These are phyloP conservation scores for Lathyrus sativus DNA, from an alignment of 306 rosid genomes.

Conservation along the genomic window DNA sequence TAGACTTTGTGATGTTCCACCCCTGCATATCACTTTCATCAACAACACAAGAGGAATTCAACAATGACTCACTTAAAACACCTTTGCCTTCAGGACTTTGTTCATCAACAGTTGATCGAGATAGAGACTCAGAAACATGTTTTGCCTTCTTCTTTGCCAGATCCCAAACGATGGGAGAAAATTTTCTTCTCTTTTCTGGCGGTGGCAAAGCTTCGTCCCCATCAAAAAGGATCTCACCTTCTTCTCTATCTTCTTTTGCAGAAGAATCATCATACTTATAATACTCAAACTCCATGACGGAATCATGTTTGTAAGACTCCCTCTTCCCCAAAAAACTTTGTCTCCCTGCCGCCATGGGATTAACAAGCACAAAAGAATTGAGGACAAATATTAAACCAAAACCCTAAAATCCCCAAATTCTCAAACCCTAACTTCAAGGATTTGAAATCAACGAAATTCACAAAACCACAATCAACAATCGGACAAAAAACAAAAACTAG, in stretches of 20 bases:
- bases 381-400: slow-evolving; percentile 25
- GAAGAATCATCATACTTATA: slow-evolving; percentile 38
- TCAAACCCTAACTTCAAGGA: slow-evolving; percentile 40
- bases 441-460: slow-evolving; percentile 29
- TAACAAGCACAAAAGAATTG: slow-evolving; percentile 55
- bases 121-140: slow-evolving; percentile 5
- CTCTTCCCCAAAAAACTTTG: slow-evolving; percentile 56
- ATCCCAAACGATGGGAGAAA: slow-evolving; percentile 68
- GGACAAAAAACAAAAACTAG: not conserved
- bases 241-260: slow-evolving; percentile 40
- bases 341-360: slow-evolving; percentile 81
- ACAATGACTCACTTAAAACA: not conserved
- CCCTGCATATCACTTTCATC: slow-evolving; percentile 39
- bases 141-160: slow-evolving; percentile 49
- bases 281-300: slow-evolving; percentile 42
- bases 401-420: slow-evolving; percentile 36
- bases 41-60: slow-evolving; percentile 22
- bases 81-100: not conserved
- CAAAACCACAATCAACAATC: slow-evolving; percentile 32
- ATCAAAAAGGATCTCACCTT: slow-evolving; percentile 35
- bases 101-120: not conserved
- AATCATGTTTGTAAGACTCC: slow-evolving; percentile 42
- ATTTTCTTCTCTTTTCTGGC: slow-evolving; percentile 64
- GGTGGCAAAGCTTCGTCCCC: slow-evolving; percentile 36
- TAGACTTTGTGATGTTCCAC: slow-evolving; percentile 61